Evolutionary conservation across 257 asterid genomes (phyloP), one percentile per base, ranked within the genome.

Genomic region (Cordia subcordata): DNA sequence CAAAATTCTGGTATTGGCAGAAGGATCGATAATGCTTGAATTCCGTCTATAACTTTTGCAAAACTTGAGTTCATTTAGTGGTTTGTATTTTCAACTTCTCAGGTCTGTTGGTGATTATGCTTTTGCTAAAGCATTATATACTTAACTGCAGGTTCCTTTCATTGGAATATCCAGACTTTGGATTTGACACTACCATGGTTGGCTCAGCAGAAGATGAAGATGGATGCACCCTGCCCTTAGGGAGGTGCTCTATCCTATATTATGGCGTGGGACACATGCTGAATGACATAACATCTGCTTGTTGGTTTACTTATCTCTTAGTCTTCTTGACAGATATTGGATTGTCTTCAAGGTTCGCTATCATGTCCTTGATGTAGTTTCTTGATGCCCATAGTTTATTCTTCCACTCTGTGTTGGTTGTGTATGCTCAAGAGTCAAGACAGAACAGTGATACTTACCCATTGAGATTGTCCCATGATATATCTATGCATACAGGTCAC

Each of bases 261-360:
- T 91, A 88, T 46, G 98, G 96, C 35, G 85, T 87, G 53, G 98
- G 98, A 8, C 98, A 88, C 62, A 87, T 91, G 95, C 77, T 91
- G 57, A 91, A 91, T 67, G 98, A 91, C 78, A 81, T 91, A 68
- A 91, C 98, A 60, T 82, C 96, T 14, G 92, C 96, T 17, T 87
- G 98, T 66, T 91, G 98, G 98, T 91, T 91, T 68, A 85, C 96
- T 8, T 91, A 91, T 78, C 95, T 91, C 76, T 68, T 91, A 55
- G 88, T 91, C 51, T 91, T 91, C 75, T 66, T 91, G 81, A 88
- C 89, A 4, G 94, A 88, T 55, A 85, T 91, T 32, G 96, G 98
- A 39, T 70, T 91, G 60, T 78, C 94, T 40, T 86, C 96, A 53
- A 88, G 98, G 98, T 90, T 74, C 18, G 78, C 51, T 20, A 13